A percentile compares a stretch with the other conserved stretches of the same genome.
Evolutionary conservation across 192 early-diverging fungal species (phyloP).

Genomic region (Rhizoclosmatium sp.): DNA sequence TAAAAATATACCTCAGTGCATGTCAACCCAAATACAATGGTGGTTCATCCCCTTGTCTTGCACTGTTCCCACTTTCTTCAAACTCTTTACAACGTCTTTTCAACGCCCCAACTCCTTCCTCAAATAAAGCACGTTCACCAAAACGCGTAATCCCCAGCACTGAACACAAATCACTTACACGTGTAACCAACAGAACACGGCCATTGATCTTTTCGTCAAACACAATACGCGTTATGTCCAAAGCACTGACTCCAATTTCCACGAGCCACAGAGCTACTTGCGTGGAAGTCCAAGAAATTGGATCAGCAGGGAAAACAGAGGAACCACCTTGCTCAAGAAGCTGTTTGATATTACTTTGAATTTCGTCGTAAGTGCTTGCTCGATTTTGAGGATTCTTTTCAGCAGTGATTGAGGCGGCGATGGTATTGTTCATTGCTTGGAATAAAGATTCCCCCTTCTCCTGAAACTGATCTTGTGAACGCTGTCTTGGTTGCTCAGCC

Average conservation of each 20-base stretch:
- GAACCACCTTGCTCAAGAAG: not conserved
- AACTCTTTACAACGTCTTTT: not conserved
- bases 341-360: too few relatives aligned
- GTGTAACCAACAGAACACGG: not conserved
- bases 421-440: not conserved
- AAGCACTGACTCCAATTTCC: not conserved
- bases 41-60: not conserved
- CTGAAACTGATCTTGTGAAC: not conserved
- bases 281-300: not conserved
- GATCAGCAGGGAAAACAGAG: not conserved
- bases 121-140: constrained; percentile 17
- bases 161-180: not conserved
- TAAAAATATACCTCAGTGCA: too few relatives aligned
- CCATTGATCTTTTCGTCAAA: not conserved
- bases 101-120: not conserved
- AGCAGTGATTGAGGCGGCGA: too few relatives aligned
- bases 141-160: not conserved
- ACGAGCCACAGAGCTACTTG: not conserved
- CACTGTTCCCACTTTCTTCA: not conserved
- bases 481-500: not conserved
- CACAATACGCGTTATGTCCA: not conserved
- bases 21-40: constrained; percentile 6
- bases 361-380: not conserved
- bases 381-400: not conserved
- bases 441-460: not conserved